A percentile compares a stretch with the other conserved stretches of the same genome.
phyloP scores from a whole-genome alignment of 352 stramenopile genomes.

The Globisporangium polare region DNA sequence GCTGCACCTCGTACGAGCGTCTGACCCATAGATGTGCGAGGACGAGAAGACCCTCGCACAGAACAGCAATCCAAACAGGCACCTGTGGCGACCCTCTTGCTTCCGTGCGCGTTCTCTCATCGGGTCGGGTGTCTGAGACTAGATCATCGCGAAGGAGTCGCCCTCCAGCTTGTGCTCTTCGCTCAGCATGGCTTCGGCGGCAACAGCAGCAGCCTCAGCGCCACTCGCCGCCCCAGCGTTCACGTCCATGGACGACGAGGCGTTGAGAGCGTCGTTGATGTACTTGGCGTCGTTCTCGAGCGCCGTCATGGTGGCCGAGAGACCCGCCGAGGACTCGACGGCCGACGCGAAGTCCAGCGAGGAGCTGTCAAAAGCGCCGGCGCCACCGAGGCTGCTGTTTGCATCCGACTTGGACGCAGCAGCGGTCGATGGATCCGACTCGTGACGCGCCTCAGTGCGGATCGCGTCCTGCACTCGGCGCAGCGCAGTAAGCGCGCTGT shows the following conservation, averaged over 20 bases:
- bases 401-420: background rate
- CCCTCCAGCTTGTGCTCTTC: constrained; percentile 13
- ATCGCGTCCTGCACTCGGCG: constrained; percentile 67
- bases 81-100: background rate
- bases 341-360: constrained; percentile 14
- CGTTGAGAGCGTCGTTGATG: constrained; percentile 16
- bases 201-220: background rate
- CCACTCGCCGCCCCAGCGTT: background rate
- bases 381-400: background rate
- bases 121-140: background rate
- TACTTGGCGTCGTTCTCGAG: constrained; percentile 15
- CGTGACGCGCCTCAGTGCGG: constrained; percentile 36
- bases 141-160: constrained; percentile 9
- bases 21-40: too few species aligned
- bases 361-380: constrained; percentile 11
- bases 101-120: background rate
- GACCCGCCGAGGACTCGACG: constrained; percentile 5
- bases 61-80: background rate
- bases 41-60: too few species aligned
- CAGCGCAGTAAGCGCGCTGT: constrained; percentile 47
- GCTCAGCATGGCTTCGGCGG: constrained; percentile 9
- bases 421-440: background rate
- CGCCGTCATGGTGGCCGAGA: constrained; percentile 14
- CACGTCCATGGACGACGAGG: constrained; percentile 4
- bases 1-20: too few species aligned